A percentile compares a stretch with the other conserved stretches of the same genome.
Conservation (phyloP, 495 filamentous ascomycete species). For the Trichoderma gamsii region DNA sequence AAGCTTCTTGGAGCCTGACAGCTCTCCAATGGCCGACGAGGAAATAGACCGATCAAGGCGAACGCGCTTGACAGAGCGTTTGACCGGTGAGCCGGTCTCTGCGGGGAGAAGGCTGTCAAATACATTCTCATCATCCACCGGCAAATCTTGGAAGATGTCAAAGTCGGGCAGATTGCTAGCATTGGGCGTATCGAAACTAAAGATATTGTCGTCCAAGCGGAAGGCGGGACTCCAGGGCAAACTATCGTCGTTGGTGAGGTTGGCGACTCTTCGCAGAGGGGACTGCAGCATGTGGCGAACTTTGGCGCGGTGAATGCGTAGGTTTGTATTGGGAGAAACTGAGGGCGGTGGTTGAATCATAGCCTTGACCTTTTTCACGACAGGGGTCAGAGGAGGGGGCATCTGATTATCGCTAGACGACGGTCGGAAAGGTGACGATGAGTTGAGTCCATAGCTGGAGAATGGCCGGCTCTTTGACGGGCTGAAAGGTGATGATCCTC, state of each 20-base stretch:
- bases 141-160: conserved; percentile 65
- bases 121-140: conserved; percentile 35
- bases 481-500: conserved; percentile 88
- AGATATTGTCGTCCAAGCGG: conserved; percentile 45
- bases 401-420: conserved; percentile 49
- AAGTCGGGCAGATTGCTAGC: conserved; percentile 51
- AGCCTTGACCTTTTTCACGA: conserved; percentile 70
- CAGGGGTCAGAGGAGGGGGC: conserved; percentile 78
- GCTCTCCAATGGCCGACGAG: conserved; percentile 58
- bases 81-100: conserved; percentile 66
- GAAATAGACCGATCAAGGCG: conserved; percentile 53
- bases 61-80: conserved; percentile 61
- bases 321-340: conserved; percentile 87
- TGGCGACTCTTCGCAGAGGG: conserved; percentile 66
- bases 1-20: conserved; percentile 46
- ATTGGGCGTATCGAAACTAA: conserved; percentile 41
- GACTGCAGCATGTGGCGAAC: conserved; percentile 86
- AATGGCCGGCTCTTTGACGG: conserved; percentile 59
- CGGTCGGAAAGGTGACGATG: conserved; percentile 57
- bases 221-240: conserved; percentile 76
- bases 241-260: conserved; percentile 48
- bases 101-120: conserved; percentile 40
- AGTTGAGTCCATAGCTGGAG: conserved; percentile 41
- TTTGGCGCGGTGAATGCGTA: conserved; percentile 83
- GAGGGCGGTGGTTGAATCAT: conserved; percentile 78